Conservation (phyloP, 1,139 yeast species). For the Zygosaccharomyces sapae region DNA sequence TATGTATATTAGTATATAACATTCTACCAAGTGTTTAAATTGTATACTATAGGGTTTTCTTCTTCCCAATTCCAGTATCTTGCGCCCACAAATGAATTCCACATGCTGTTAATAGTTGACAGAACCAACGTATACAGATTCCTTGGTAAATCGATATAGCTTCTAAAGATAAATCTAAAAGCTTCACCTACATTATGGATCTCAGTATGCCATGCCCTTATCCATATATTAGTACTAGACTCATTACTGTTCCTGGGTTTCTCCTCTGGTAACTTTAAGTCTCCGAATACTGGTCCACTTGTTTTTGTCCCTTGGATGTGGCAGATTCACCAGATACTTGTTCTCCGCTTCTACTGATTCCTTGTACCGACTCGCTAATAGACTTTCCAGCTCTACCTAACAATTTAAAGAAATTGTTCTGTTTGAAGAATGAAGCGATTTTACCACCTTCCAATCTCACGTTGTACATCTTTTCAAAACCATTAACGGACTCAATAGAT, state of each 20-base stretch:
- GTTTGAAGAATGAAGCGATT: constrained; percentile 28
- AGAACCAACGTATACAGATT: constrained; percentile 51
- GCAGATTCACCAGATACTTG: background rate
- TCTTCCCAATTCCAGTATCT: constrained; percentile 32
- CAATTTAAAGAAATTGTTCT: constrained; percentile 33
- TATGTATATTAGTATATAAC: constrained; percentile 3
- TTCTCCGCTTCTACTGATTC: constrained; percentile 8
- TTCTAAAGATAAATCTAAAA: constrained; percentile 55
- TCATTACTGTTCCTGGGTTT: constrained; percentile 11
- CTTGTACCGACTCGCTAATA: constrained; percentile 17
- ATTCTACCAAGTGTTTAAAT: constrained; percentile 22
- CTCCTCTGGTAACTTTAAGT: constrained; percentile 27
- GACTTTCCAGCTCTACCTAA: constrained; percentile 26
- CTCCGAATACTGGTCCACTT: constrained; percentile 22
- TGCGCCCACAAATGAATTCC: constrained; percentile 73
- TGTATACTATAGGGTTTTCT: constrained; percentile 27
- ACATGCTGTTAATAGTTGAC: constrained; percentile 50
- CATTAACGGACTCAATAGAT: constrained; percentile 69
- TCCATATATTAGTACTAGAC: constrained; percentile 20
- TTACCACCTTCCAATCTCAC: constrained; percentile 26
- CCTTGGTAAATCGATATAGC: constrained; percentile 70
- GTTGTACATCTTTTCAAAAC: constrained; percentile 59
- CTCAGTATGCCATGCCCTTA: constrained; percentile 51
- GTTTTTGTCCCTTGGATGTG: constrained; percentile 4
- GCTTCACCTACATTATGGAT: constrained; percentile 58